These are phyloP conservation scores for Albizia julibrissin DNA, from an alignment of 306 rosid genomes.

Conservation along the genomic window DNA sequence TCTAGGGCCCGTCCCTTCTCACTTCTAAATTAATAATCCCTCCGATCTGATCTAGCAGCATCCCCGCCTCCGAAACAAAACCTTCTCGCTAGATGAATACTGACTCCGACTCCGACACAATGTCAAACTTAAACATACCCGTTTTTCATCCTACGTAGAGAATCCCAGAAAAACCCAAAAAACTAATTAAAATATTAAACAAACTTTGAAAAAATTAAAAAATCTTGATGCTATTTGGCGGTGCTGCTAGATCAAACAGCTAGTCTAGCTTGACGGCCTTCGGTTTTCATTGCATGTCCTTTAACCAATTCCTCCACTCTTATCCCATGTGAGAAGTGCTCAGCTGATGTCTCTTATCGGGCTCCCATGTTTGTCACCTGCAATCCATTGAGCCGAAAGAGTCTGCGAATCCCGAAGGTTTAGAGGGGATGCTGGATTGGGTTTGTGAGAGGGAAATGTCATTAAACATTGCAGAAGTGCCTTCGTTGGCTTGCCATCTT, in stretches of 20 bases:
- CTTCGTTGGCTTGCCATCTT: constrained; percentile 96
- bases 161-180: constrained; percentile 35
- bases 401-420: constrained; percentile 76
- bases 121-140: constrained; percentile 41
- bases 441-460: constrained; percentile 67
- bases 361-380: constrained; percentile 44
- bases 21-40: not conserved
- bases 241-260: constrained; percentile 38
- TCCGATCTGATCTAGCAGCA: constrained; percentile 25
- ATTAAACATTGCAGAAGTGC: constrained; percentile 71
- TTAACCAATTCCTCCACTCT: not conserved
- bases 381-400: constrained; percentile 77
- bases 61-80: constrained; percentile 37
- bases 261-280: constrained; percentile 25
- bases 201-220: not conserved
- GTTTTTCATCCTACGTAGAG: constrained; percentile 26
- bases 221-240: constrained; percentile 23
- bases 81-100: constrained; percentile 34
- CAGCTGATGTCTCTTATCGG: constrained; percentile 3
- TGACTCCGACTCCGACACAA: not conserved
- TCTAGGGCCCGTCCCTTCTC: constrained; percentile 23
- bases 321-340: constrained; percentile 11
- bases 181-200: constrained; percentile 25
- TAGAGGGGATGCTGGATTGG: constrained; percentile 83
- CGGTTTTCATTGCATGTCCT: not conserved